Evolutionary conservation across 148 eudicot genomes (phyloP).

Genomic region (Diospyros lotus): DNA sequence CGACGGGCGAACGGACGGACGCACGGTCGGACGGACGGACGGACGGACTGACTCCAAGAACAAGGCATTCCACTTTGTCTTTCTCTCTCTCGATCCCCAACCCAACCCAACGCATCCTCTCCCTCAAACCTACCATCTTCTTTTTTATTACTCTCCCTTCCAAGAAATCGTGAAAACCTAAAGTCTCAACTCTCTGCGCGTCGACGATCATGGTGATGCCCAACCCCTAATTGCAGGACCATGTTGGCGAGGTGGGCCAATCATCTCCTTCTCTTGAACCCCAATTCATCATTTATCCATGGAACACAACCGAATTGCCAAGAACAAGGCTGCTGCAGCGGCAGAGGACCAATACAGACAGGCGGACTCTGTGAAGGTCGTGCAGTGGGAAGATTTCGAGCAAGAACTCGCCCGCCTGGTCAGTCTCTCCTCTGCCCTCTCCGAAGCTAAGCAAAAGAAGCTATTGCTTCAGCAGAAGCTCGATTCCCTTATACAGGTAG

Average conservation of each 20-base stretch:
- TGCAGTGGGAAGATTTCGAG: slow-evolving; percentile 80
- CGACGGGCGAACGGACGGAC: too few species aligned
- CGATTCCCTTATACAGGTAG: slow-evolving; percentile 51
- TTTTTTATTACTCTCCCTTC: neutral
- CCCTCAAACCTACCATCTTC: neutral
- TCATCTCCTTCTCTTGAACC: slow-evolving; percentile 12
- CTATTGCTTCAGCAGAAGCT: slow-evolving; percentile 43
- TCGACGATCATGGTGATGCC: neutral
- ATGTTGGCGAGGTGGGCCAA: slow-evolving; percentile 22
- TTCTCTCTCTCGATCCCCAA: neutral
- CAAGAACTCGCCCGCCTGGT: slow-evolving; percentile 66
- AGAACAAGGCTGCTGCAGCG: slow-evolving; percentile 11
- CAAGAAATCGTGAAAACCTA: neutral
- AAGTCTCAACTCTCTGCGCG: neutral
- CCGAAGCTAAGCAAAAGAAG: slow-evolving; percentile 55
- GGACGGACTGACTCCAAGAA: too few species aligned
- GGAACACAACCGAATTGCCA: slow-evolving; percentile 13
- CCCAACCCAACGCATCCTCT: neutral
- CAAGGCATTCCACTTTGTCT: neutral
- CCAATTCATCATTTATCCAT: slow-evolving; percentile 7
- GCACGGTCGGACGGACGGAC: too few species aligned
- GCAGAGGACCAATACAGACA: neutral
- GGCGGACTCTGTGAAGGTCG: slow-evolving; percentile 24
- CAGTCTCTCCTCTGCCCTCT: slow-evolving; percentile 69
- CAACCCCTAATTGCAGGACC: slow-evolving; percentile 14